Percentiles rank a stretch among this genome's conserved stretches.
Evolutionary conservation across 305 asterid genomes (phyloP).

Genomic region (Fraxinus velutina): DNA sequence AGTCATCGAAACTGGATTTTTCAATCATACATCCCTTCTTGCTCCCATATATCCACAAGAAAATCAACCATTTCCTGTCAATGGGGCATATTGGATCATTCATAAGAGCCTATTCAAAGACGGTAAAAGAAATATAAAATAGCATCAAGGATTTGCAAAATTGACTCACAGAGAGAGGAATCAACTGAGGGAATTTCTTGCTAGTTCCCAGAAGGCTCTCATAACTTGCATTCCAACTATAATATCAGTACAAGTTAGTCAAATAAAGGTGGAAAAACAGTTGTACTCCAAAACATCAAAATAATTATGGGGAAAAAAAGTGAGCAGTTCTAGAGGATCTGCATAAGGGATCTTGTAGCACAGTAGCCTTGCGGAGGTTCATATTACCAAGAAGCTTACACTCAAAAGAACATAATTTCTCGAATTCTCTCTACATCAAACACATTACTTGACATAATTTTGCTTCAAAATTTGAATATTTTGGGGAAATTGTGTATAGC

Average conservation of each 20-base stretch:
- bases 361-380: not conserved
- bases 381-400: not conserved
- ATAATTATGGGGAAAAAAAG: not conserved
- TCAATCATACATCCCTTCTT: slow-evolving; percentile 41
- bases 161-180: slow-evolving; percentile 40
- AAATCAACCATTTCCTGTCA: slow-evolving; percentile 43
- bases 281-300: not conserved
- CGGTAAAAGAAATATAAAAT: not conserved
- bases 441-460: not conserved
- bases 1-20: not conserved
- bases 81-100: slow-evolving; percentile 5
- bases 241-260: not conserved
- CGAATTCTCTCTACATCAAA: not conserved
- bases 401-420: not conserved
- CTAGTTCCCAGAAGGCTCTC: slow-evolving; percentile 39
- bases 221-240: slow-evolving; percentile 38
- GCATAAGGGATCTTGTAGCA: not conserved
- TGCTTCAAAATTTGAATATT: not conserved
- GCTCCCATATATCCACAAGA: slow-evolving; percentile 43
- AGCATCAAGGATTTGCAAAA: not conserved
- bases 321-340: not conserved
- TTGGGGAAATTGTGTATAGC: not conserved
- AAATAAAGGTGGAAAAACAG: not conserved
- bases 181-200: slow-evolving; percentile 35
- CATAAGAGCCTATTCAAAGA: not conserved